Base-by-base conservation (phyloP, 495 filamentous ascomycete genomes). In the Terfezia boudieri region DNA sequence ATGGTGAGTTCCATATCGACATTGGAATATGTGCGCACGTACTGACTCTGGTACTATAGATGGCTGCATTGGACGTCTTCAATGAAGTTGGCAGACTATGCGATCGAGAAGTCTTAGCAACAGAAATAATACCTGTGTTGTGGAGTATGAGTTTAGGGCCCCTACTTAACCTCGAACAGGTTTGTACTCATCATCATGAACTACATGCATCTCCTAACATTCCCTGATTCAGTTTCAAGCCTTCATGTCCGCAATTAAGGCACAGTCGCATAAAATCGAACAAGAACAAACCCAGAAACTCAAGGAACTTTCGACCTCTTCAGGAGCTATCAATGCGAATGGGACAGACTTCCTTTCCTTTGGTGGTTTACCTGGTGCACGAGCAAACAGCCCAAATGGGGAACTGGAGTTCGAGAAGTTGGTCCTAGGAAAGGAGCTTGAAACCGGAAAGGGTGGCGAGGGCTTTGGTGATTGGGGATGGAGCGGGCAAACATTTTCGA, bases 121-220 rank as follows among this genome's bases (percentile, higher is more conserved):
- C 90, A 71, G 89, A 96, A 53, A 77, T 92, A 35, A 69, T 98
- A 14, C 92, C 90, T 0, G 72, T 86, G 36, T 71, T 98, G 6
- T 98, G 92, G 92, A 77, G 69, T 54, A 95, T 98, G 75, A 84
- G 80, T 64, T 73, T 98, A 26, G 90, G 89, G 0, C 90, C 90
- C 0, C 71, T 96, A 12, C 71, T 98, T 8, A 79, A 93, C 60
- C 73, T 96, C 4, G 70, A 78, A 16, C 86, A 64, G 61, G 61
- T 61, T 54, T 35, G 37, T 53, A 16, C 20, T 16, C 20, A 20
- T 48, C 32, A 14, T 2, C 49, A 3, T 41, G 23, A 46, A 0
- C 49, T 49, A 55, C 1, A 12, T 10, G 23, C n/a, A n/a, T 51
- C 5, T 35, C 9, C 7, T 52, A 5, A 46, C 36, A 16, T 26